Percentiles rank a stretch among this genome's conserved stretches.
phyloP scores from a whole-genome alignment of 1,284 basidiomycete genomes.

The Termitomyces sp. region DNA sequence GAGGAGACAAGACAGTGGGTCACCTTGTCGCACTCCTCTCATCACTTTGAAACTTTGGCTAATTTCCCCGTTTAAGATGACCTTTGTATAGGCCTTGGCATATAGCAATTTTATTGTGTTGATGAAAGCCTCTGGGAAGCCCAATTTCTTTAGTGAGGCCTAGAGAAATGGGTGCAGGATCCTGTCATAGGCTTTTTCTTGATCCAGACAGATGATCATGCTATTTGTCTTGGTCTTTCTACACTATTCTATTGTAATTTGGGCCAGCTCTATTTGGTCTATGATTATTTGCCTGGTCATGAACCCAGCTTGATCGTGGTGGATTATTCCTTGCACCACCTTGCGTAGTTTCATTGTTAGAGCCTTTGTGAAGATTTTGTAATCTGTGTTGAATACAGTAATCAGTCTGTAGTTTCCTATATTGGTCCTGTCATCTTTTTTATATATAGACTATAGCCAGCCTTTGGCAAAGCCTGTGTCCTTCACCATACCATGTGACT shows the following conservation, averaged over 20 bases:
- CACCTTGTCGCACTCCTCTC: neutral
- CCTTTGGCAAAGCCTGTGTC: conserved; percentile 22
- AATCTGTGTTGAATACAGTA: neutral
- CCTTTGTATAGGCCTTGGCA: neutral
- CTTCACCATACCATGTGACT: conserved; percentile 18
- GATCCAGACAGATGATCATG: neutral
- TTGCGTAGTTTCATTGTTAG: too few species aligned
- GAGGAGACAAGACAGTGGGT: too few species aligned
- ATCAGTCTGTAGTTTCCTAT: neutral
- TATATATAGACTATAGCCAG: conserved; percentile 26
- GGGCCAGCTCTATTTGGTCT: too few species aligned
- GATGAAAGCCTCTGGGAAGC: neutral
- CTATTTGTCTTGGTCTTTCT: neutral
- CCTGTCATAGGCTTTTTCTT: neutral
- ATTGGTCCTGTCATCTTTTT: neutral
- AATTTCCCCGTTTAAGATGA: neutral
- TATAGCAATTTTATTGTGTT: too few species aligned
- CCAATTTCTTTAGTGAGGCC: neutral
- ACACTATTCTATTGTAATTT: neutral
- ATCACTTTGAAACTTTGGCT: neutral
- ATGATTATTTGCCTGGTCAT: too few species aligned
- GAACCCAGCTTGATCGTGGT: too few species aligned
- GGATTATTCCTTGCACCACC: too few species aligned
- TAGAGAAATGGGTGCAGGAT: neutral
- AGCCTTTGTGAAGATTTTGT: neutral